Conservation (phyloP, 345 rosid genomes). For the Ailanthus altissimus region DNA sequence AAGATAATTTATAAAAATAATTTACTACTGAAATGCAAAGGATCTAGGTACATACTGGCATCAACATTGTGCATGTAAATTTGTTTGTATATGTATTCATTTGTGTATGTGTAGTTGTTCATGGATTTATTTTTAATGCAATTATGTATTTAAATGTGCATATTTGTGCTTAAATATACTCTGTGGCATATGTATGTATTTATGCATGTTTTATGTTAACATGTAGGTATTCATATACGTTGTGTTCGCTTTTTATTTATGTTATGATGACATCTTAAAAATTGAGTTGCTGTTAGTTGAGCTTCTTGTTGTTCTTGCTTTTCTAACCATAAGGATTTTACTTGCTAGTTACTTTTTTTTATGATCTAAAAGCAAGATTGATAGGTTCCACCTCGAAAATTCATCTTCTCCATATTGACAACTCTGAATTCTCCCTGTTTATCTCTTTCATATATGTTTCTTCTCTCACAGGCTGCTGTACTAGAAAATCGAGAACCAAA, state of each 20-base stretch:
- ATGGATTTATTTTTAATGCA: background rate
- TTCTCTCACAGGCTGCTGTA: constrained; percentile 41
- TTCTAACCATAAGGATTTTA: background rate
- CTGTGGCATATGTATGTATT: background rate
- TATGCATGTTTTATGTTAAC: background rate
- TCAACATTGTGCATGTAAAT: background rate
- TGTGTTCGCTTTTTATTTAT: background rate
- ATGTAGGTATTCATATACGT: background rate
- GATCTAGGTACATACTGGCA: background rate
- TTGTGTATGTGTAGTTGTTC: background rate
- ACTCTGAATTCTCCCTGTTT: background rate
- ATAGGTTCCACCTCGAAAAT: background rate
- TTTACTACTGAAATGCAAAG: background rate
- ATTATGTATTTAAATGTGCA: background rate
- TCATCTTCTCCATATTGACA: constrained; percentile 5
- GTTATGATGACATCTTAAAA: background rate
- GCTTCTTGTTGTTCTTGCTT: constrained; percentile 1
- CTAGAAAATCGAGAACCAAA: constrained; percentile 47
- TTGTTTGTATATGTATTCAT: background rate
- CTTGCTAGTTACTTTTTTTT: background rate
- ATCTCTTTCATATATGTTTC: constrained; percentile 13
- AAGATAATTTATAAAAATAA: background rate
- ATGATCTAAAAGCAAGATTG: background rate
- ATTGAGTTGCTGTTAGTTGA: background rate
- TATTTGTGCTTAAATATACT: background rate